phyloP scores from a whole-genome alignment of 2,329 filamentous ascomycete genomes.

The Fusarium incarnatum region DNA sequence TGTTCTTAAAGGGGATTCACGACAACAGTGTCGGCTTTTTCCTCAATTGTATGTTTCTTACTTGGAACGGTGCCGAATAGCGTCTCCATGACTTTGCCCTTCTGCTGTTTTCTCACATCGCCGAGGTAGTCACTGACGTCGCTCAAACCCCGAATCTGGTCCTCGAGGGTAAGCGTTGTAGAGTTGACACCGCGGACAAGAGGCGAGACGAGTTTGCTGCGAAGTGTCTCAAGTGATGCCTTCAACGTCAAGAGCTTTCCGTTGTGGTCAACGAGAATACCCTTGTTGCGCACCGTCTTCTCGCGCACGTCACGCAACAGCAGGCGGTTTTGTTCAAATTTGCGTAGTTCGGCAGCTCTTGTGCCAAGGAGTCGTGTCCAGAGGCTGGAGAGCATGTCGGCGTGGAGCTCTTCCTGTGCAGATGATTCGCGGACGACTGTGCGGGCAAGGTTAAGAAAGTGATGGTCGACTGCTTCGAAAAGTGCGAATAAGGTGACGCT shows the following conservation, averaged over 20 bases:
- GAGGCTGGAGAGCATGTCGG: constrained; percentile 82
- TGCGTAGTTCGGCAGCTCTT: constrained; percentile 79
- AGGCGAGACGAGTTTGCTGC: constrained; percentile 85
- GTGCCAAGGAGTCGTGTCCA: constrained; percentile 88
- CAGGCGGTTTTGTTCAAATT: constrained; percentile 90
- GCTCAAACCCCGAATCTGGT: constrained; percentile 86
- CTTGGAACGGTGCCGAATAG: constrained; percentile 69
- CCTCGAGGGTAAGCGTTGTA: constrained; percentile 80
- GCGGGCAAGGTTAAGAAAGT: constrained; percentile 89
- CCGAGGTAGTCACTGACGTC: constrained; percentile 83
- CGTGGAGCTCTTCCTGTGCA: constrained; percentile 82
- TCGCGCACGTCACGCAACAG: constrained; percentile 82
- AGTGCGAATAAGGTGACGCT: constrained; percentile 84
- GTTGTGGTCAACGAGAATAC: constrained; percentile 87
- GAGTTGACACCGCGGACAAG: constrained; percentile 77
- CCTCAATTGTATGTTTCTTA: constrained; percentile 51
- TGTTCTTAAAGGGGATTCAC: constrained; percentile 27
- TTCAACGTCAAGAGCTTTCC: constrained; percentile 85
- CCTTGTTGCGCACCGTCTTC: constrained; percentile 88
- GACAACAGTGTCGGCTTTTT: constrained; percentile 38
- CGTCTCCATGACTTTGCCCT: constrained; percentile 83
- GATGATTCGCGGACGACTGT: constrained; percentile 86
- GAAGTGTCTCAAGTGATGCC: constrained; percentile 84
- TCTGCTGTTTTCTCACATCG: constrained; percentile 80
- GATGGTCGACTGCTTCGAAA: constrained; percentile 91